phyloP scores from a whole-genome alignment of 164 flowering plant species.

The Annona cherimola region DNA sequence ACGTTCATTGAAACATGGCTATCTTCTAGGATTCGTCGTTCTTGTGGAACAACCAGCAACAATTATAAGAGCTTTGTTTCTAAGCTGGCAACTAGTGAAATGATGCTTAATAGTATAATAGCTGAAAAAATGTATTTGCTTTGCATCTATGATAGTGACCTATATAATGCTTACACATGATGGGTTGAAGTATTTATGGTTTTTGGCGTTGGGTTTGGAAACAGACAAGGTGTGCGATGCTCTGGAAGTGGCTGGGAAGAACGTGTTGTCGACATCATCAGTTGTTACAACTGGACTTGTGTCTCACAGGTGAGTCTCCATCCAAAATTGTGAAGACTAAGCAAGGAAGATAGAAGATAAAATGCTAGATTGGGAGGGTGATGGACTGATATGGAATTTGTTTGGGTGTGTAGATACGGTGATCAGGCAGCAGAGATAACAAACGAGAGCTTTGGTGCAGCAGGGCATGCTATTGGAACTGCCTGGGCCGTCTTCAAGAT shows the following conservation, averaged over 20 bases:
- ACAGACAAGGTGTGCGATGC: slow-evolving; percentile 85
- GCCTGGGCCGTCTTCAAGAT: slow-evolving; percentile 92
- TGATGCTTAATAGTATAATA: too few relatives aligned
- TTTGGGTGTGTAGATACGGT: slow-evolving; percentile 50
- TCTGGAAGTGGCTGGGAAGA: slow-evolving; percentile 81
- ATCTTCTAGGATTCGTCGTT: too few relatives aligned
- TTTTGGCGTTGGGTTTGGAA: not conserved
- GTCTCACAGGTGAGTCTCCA: slow-evolving; percentile 50
- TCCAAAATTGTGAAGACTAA: too few relatives aligned
- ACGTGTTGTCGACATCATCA: slow-evolving; percentile 83
- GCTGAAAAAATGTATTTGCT: not conserved
- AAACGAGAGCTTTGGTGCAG: slow-evolving; percentile 67
- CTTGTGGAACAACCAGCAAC: too few relatives aligned
- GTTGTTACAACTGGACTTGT: slow-evolving; percentile 79
- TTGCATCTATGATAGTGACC: not conserved
- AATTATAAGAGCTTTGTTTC: too few relatives aligned
- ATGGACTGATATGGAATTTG: too few relatives aligned
- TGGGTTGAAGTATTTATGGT: not conserved
- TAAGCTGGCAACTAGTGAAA: too few relatives aligned
- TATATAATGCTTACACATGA: not conserved
- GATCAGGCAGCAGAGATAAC: slow-evolving; percentile 73
- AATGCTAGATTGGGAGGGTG: too few relatives aligned
- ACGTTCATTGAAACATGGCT: too few relatives aligned
- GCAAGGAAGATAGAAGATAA: too few relatives aligned
- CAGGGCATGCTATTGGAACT: slow-evolving; percentile 85